Evolutionary conservation across 139 green algal species (phyloP).

Genomic region (Coccomyxa sp.): DNA sequence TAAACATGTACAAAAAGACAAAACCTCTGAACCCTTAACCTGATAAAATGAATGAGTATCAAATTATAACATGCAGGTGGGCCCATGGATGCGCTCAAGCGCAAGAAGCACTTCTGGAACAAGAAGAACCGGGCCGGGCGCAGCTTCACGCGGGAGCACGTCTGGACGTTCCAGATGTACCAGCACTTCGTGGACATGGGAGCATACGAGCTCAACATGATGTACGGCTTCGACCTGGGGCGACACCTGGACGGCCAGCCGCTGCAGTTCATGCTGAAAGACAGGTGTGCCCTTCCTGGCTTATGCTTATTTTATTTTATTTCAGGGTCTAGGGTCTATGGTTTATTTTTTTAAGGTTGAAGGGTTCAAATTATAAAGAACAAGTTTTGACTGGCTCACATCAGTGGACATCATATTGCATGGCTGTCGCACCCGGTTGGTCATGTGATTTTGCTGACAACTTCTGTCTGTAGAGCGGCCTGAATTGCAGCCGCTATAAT

Average conservation of each 20-base stretch:
- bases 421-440: too few species aligned
- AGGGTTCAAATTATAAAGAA: too few species aligned
- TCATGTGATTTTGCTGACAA: too few species aligned
- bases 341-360: too few species aligned
- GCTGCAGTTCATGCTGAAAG: slow-evolving; percentile 53
- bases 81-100: slow-evolving; percentile 4
- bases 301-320: not conserved
- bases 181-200: slow-evolving; percentile 48
- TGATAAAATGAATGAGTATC: too few species aligned
- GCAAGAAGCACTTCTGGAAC: slow-evolving; percentile 29
- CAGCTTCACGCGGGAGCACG: slow-evolving; percentile 26
- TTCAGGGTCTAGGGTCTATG: too few species aligned
- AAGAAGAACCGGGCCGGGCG: not conserved
- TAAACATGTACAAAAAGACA: too few species aligned
- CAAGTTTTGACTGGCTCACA: too few species aligned
- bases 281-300: slow-evolving; percentile 16
- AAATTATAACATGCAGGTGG: slow-evolving; percentile 20
- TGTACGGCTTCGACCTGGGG: slow-evolving; percentile 41
- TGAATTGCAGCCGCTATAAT: too few species aligned
- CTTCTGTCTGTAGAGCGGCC: too few species aligned
- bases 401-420: too few species aligned
- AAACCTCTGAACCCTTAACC: too few species aligned
- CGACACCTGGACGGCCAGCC: slow-evolving; percentile 50
- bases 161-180: slow-evolving; percentile 53
- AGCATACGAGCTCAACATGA: slow-evolving; percentile 36